phyloP scores from a whole-genome alignment of 257 asterid genomes.

The Ligustrum vulgare region DNA sequence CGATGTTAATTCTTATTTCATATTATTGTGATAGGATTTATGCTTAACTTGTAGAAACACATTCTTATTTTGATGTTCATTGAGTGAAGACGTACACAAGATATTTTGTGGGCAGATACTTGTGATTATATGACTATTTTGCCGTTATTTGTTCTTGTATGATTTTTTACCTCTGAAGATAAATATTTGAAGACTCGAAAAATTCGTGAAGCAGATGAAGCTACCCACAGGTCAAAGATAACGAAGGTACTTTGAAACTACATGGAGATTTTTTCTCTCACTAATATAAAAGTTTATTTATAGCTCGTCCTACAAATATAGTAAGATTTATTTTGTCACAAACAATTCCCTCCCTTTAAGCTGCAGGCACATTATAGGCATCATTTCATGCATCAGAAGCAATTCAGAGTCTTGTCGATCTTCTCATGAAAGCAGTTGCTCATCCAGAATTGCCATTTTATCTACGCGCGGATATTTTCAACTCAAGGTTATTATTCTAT shows the following conservation, averaged over 20 bases:
- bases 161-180: too few relatives aligned
- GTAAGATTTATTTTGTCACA: neutral
- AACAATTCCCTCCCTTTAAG: constrained; percentile 19
- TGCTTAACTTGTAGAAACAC: too few relatives aligned
- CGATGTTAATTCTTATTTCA: too few relatives aligned
- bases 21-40: too few relatives aligned
- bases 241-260: constrained; percentile 62
- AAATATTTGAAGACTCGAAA: too few relatives aligned
- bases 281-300: neutral
- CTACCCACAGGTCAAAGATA: constrained; percentile 81
- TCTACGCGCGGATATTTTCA: constrained; percentile 50
- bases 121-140: too few relatives aligned
- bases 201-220: constrained; percentile 74
- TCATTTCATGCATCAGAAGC: constrained; percentile 89
- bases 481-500: neutral
- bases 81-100: too few relatives aligned
- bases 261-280: constrained; percentile 1
- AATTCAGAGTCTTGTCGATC: constrained; percentile 71
- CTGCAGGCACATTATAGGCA: constrained; percentile 76
- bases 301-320: constrained; percentile 2
- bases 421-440: constrained; percentile 60
- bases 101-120: too few relatives aligned
- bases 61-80: too few relatives aligned
- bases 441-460: constrained; percentile 77
- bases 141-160: neutral